Evolutionary conservation across 2,329 filamentous ascomycete species (phyloP).

Genomic region (Chaetoscypha palmicola): DNA sequence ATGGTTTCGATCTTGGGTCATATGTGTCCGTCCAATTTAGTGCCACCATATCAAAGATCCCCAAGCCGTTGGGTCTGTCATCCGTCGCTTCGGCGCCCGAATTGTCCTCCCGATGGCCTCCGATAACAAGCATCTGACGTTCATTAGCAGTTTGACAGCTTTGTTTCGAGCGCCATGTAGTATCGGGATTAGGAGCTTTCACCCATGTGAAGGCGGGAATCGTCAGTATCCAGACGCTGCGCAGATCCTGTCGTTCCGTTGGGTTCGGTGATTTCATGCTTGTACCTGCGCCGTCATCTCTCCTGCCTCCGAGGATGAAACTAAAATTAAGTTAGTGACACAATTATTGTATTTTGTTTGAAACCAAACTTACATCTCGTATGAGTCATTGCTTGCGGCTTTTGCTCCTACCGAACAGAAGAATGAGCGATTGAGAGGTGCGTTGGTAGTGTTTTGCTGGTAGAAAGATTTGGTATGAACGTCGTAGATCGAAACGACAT

Average conservation of each 20-base stretch:
- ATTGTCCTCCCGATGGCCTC: slow-evolving; percentile 4
- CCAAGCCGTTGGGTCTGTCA: slow-evolving; percentile 3
- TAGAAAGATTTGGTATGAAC: background rate
- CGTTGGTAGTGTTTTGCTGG: background rate
- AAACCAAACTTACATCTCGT: slow-evolving; percentile 3
- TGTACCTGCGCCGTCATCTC: background rate
- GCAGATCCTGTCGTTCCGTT: background rate
- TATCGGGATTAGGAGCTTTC: background rate
- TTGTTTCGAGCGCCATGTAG: slow-evolving; percentile 7
- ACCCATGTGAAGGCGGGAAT: slow-evolving; percentile 15
- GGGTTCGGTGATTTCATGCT: background rate
- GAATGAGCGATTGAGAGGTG: background rate
- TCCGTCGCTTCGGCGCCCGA: background rate
- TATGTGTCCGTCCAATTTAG: slow-evolving; percentile 9
- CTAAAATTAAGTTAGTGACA: background rate
- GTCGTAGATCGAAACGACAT: background rate
- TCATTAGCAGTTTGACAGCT: slow-evolving; percentile 11
- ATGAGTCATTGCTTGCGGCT: background rate
- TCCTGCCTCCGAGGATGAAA: background rate
- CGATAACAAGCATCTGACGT: slow-evolving; percentile 14
- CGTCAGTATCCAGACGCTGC: slow-evolving; percentile 13
- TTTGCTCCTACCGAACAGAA: background rate
- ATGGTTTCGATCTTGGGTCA: background rate
- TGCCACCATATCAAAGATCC: slow-evolving; percentile 9
- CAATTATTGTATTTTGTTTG: background rate